These are phyloP conservation scores for Nakazawaea molendinolei DNA, from an alignment of 805 yeast species.

Conservation along the genomic window DNA sequence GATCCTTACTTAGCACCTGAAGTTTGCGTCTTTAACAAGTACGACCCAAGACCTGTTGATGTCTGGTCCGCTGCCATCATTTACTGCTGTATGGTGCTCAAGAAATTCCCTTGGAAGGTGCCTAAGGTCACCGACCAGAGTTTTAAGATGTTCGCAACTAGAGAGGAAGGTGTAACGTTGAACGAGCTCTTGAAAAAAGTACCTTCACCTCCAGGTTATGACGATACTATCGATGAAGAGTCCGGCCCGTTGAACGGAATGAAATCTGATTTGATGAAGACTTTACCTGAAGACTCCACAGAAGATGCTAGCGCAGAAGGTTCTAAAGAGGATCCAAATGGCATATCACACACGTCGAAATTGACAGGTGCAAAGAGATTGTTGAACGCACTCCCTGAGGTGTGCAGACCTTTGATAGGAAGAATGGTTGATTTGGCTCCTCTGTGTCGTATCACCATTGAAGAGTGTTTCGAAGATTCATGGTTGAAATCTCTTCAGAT, in stretches of 20 bases:
- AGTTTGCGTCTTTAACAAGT: constrained; percentile 73
- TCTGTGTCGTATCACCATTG: constrained; percentile 76
- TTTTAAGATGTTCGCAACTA: constrained; percentile 74
- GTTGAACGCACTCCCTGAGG: constrained; percentile 63
- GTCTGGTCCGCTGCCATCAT: constrained; percentile 91
- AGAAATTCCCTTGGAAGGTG: constrained; percentile 92
- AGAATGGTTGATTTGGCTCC: constrained; percentile 83
- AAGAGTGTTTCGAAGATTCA: constrained; percentile 65
- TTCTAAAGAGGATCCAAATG: constrained; percentile 17
- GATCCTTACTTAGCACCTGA: constrained; percentile 93
- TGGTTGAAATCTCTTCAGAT: constrained; percentile 60
- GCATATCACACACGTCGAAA: constrained; percentile 47
- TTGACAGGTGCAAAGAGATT: constrained; percentile 68
- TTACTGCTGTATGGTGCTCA: constrained; percentile 85
- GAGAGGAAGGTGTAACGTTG: constrained; percentile 61
- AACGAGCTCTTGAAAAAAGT: constrained; percentile 52
- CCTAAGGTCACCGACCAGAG: constrained; percentile 78
- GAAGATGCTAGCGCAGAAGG: neutral
- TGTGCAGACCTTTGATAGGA: constrained; percentile 58
- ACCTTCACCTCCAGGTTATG: constrained; percentile 39
- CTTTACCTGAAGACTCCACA: constrained; percentile 13
- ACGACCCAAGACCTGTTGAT: constrained; percentile 91
- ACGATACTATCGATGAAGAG: constrained; percentile 12
- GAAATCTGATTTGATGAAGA: constrained; percentile 6
- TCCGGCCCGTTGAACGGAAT: constrained; percentile 8